Base-by-base conservation (phyloP, 495 filamentous ascomycete genomes). In the Aspergillus haitiensis region DNA sequence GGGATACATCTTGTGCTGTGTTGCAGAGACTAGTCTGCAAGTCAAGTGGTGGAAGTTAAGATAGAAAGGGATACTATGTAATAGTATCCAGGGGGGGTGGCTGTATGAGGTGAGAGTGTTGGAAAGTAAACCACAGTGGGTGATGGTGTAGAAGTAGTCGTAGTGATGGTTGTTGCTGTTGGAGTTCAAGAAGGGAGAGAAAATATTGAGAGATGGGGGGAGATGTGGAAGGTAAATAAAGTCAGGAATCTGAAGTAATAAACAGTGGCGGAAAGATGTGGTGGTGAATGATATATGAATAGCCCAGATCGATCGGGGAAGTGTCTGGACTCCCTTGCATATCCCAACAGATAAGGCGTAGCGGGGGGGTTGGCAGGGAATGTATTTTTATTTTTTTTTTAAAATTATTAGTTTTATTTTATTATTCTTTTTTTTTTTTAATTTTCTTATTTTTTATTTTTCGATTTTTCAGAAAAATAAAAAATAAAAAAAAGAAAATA, bases 261-360 rank as follows among this genome's bases (percentile, higher is more conserved):
- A 36, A 56, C 46, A 54, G 51, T 59, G 62, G 52, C 52, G 56
- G 60, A 56, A 58, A 50, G 27, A 27, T 27, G 21, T 27, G 21
- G 51, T 36, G 48, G 51, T 55, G 54, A 64, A 62, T 48, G 53
- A 58, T 65, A 63, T 55, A 58, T 42, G 50, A 31, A 57, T 59
- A 55, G 63, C 55, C 63, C 59, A 66, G 63, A 66, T 66, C 63
- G 66, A 66, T 69, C 64, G 63, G 59, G 60, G 60, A 60, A 35
- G 59, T 32, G 59, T 58, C 60, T 64, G 61, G 63, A 69, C 63
- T 66, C 63, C 66, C 66, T 69, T 69, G 66, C 66, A 64, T 63
- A 31, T 61, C 59, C 66, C 63, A 68, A 63, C 63, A 61, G 66
- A 66, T 68, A 63, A 68, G 66, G 66, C 63, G 66, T 61, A 56